Evolutionary conservation across 2,329 filamentous ascomycete genomes (phyloP), one percentile per base, ranked within the genome.

Genomic region (Calonectria pseudoturangicola): DNA sequence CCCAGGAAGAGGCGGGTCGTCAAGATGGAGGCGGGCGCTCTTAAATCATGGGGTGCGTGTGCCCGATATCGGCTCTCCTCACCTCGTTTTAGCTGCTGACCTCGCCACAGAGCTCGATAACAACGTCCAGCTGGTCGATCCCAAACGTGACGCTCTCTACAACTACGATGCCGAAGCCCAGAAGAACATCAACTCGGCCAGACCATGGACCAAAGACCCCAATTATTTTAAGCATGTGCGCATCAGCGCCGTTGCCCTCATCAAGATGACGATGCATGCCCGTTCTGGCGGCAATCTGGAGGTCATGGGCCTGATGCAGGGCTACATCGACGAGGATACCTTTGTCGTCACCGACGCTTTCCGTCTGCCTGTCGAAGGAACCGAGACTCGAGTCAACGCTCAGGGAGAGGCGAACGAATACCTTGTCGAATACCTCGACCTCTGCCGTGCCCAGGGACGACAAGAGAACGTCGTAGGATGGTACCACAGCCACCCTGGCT

Each of bases 251-350:
- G 93, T 98, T 15, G 97, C 97, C 6, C 91, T 99, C 72, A 91
- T 98, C 79, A 99, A 99, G 87, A 99, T 99, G 97, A 95, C 97
- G 76, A 98, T 98, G 94, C 97, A 99, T 84, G 97, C 97, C 12
- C 94, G 97, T n/a, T 96, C 95, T 0, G 97, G 97, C 76, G 96
- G 97, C 70, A 92, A 91, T 33, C 90, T 98, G 76, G 97, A 99
- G 87, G 91, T 99, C 80, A 99, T 99, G 97, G 97, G 97, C 70
- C 85, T 99, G 79, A 99, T 99, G 97, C 94, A 98, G 82, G 97
- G 97, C 74, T 98, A 98, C 84, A 93, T 98, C 63, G 91, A 95
- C 76, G 92, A 93, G 50, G 93, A 97, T 80, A 91, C 94, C 1
- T 94, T 99, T 80, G 92, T 99, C 77, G 93, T 99, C 67, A 98